Evolutionary conservation across 306 rosid species (phyloP).

Genomic region (Benincasa hispida): DNA sequence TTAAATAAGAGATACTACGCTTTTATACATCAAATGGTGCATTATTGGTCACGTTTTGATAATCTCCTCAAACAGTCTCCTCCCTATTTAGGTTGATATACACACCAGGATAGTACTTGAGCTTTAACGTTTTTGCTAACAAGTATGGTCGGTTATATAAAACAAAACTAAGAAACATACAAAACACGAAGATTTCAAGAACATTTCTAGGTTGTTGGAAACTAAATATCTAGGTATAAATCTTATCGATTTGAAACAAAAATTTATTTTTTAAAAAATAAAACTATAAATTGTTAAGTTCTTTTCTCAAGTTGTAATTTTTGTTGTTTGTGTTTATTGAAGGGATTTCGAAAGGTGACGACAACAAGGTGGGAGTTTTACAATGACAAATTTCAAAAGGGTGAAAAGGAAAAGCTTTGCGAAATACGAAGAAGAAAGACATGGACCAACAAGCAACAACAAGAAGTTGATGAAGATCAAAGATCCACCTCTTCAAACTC

Average conservation of each 20-base stretch:
- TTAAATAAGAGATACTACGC: too few relatives aligned
- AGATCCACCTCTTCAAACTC: conserved; percentile 69
- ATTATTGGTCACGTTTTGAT: too few relatives aligned
- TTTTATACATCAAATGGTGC: too few relatives aligned
- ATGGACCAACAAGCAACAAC: conserved; percentile 40
- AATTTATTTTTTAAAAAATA: not conserved
- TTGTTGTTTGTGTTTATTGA: not conserved
- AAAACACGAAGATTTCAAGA: not conserved
- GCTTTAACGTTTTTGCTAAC: too few relatives aligned
- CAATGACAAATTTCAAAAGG: conserved; percentile 62
- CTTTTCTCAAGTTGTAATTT: not conserved
- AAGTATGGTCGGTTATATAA: too few relatives aligned
- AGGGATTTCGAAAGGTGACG: conserved; percentile 88
- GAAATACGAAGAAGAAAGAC: conserved; percentile 73
- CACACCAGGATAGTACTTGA: too few relatives aligned
- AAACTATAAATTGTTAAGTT: not conserved
- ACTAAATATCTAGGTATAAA: not conserved
- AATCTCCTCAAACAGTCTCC: too few relatives aligned
- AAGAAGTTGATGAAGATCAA: conserved; percentile 55
- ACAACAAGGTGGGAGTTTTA: conserved; percentile 84
- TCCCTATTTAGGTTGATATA: too few relatives aligned
- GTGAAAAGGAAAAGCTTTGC: conserved; percentile 40
- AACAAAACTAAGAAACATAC: not conserved
- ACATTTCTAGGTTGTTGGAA: not conserved
- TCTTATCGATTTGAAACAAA: not conserved